Conservation (phyloP, 2,329 filamentous ascomycete species). For the Aspergillus caelatus region DNA sequence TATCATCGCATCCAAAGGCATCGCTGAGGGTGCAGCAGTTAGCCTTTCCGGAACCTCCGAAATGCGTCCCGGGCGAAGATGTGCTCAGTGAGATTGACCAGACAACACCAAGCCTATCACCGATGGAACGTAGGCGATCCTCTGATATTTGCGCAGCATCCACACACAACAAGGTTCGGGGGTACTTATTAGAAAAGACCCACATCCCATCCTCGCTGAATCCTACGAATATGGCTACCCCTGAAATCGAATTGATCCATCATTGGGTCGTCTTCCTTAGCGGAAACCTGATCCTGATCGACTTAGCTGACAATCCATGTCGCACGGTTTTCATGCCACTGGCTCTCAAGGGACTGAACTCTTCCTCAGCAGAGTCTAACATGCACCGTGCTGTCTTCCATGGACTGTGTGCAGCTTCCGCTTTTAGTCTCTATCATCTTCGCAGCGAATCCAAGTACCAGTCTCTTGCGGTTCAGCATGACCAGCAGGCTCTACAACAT, state of each 20-base stretch:
- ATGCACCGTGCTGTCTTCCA: constrained; percentile 35
- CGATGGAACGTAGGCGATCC: not conserved
- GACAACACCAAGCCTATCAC: not conserved
- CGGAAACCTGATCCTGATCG: constrained; percentile 33
- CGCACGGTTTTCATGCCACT: constrained; percentile 31
- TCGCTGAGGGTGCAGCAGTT: not conserved
- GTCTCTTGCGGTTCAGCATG: constrained; percentile 31
- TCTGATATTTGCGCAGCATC: not conserved
- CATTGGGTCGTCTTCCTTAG: constrained; percentile 35
- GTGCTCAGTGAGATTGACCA: not conserved
- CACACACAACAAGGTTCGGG: not conserved
- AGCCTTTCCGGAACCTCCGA: not conserved
- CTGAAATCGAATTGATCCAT: constrained; percentile 29
- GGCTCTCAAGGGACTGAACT: constrained; percentile 10
- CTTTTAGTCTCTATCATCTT: constrained; percentile 30
- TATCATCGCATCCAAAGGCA: not conserved
- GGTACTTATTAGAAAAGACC: no score
- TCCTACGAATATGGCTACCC: constrained; percentile 14
- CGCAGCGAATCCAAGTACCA: constrained; percentile 27
- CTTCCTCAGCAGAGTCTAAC: constrained; percentile 18
- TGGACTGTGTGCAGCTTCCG: constrained; percentile 29
- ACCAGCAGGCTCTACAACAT: constrained; percentile 32
- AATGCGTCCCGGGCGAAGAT: not conserved
- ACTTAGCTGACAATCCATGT: constrained; percentile 32
- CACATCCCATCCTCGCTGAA: constrained; percentile 3